Percentiles rank a stretch among this genome's conserved stretches.
Evolutionary conservation across 345 rosid genomes (phyloP).

Genomic region (Sisymbrium irio): DNA sequence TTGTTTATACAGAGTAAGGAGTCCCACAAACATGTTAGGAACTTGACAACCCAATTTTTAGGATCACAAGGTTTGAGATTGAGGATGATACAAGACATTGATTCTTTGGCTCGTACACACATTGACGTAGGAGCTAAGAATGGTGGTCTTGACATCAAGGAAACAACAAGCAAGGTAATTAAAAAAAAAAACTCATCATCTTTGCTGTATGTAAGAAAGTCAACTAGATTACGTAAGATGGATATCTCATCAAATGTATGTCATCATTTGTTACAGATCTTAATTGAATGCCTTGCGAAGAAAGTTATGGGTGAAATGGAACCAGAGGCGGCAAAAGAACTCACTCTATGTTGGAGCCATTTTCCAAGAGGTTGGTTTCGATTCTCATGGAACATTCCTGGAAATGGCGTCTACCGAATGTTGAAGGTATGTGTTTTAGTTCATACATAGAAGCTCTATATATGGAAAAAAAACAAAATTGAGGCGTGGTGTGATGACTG

Average conservation of each 20-base stretch:
- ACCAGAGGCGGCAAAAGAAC: constrained; percentile 17
- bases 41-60: constrained; percentile 6
- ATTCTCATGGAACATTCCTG: constrained; percentile 15
- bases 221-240: neutral
- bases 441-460: neutral
- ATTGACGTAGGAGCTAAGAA: constrained; percentile 7
- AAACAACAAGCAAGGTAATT: constrained; percentile 18
- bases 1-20: neutral
- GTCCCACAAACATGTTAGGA: constrained; percentile 11
- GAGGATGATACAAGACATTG: constrained; percentile 5
- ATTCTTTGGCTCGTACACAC: constrained; percentile 15
- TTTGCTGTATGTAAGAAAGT: neutral
- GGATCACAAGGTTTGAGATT: constrained; percentile 3
- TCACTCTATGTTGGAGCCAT: constrained; percentile 1
- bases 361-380: constrained; percentile 21
- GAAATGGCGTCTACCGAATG: constrained; percentile 14
- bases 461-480: neutral
- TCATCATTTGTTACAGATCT: constrained; percentile 1
- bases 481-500: neutral
- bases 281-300: constrained; percentile 20
- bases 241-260: neutral
- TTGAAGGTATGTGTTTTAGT: constrained; percentile 1
- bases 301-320: constrained; percentile 29
- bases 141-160: constrained; percentile 14
- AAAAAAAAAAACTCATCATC: neutral